Evolutionary conservation across 495 filamentous ascomycete genomes (phyloP), one percentile per base, ranked within the genome.

Genomic region (Geoglossum glabrum): DNA sequence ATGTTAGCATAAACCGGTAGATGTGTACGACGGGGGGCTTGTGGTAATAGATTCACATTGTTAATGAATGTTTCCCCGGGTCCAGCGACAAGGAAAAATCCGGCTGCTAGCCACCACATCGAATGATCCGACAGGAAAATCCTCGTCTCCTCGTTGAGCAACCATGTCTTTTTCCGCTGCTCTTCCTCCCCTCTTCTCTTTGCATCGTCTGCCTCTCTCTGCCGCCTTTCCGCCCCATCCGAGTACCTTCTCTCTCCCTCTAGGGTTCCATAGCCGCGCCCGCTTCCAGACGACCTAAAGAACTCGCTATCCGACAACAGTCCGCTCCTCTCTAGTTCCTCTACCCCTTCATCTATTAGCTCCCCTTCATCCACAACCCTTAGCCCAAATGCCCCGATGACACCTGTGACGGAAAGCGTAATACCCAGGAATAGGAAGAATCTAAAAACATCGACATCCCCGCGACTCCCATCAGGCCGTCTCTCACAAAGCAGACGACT

Each of bases 1-100:
- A 47, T 4, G 19, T 50, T 50, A 23, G n/a, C 7, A 50, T n/a
- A n/a, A n/a, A n/a, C n/a, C n/a, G n/a, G n/a, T n/a, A n/a, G n/a
- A n/a, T n/a, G n/a, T n/a, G n/a, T n/a, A n/a, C n/a, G n/a, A n/a
- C n/a, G n/a, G n/a, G n/a, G n/a, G 49, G 59, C 19, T 55, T 0
- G 49, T 55, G 21, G n/a, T n/a, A n/a, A n/a, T n/a, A n/a, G 3
- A 63, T 62, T 13, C 61, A 78, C 77, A 62, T 98, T 98, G 71
- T 97, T 98, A 64, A 96, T 88, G 69, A 95, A 98, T 9, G 89
- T 83, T 73, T 98, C 92, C 21, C 90, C 90, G 0, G 92, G 90
- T 3, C 92, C 92, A 54, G 85, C 87, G 60, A 93, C 86, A 61
- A 96, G 75, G 76, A 96, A 94, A 71, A 98, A 93, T 25, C 90